Evolutionary conservation across 2,329 filamentous ascomycete genomes (phyloP).

Genomic region (Epichloe bromicola): DNA sequence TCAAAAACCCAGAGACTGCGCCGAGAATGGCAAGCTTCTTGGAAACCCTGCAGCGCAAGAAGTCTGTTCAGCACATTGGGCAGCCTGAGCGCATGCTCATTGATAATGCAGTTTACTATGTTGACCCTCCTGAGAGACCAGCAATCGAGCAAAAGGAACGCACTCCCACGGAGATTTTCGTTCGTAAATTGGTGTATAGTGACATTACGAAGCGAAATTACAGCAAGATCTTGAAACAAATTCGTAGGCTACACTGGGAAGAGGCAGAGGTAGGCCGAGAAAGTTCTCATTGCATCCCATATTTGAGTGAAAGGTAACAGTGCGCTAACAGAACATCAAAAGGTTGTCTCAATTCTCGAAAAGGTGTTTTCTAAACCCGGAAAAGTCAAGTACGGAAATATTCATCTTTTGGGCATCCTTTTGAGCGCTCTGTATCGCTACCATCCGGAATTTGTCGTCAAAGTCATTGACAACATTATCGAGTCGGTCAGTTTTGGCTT

Average conservation of each 20-base stretch:
- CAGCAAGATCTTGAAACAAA: constrained; percentile 84
- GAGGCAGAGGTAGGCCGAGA: constrained; percentile 56
- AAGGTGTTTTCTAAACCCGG: constrained; percentile 93
- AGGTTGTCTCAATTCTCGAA: constrained; percentile 63
- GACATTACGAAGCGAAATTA: constrained; percentile 93
- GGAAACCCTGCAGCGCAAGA: constrained; percentile 91
- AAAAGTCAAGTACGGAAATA: constrained; percentile 95
- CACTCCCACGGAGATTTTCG: constrained; percentile 82
- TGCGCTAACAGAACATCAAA: constrained; percentile 5
- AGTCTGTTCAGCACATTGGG: constrained; percentile 85
- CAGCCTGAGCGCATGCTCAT: constrained; percentile 97
- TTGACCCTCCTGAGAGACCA: constrained; percentile 84
- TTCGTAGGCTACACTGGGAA: constrained; percentile 95
- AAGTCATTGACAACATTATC: constrained; percentile 82
- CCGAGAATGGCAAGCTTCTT: constrained; percentile 89
- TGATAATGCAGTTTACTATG: constrained; percentile 95
- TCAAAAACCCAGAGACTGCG: constrained; percentile 84
- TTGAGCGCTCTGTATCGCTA: constrained; percentile 82
- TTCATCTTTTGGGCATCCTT: constrained; percentile 83
- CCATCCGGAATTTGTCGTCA: constrained; percentile 79
- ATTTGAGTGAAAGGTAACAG: neutral
- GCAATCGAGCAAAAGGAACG: constrained; percentile 95
- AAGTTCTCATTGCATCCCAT: neutral
- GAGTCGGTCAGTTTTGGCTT: constrained; percentile 80
- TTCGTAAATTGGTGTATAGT: constrained; percentile 82